phyloP scores from a whole-genome alignment of 306 rosid genomes.

The Rubus parviflorus region DNA sequence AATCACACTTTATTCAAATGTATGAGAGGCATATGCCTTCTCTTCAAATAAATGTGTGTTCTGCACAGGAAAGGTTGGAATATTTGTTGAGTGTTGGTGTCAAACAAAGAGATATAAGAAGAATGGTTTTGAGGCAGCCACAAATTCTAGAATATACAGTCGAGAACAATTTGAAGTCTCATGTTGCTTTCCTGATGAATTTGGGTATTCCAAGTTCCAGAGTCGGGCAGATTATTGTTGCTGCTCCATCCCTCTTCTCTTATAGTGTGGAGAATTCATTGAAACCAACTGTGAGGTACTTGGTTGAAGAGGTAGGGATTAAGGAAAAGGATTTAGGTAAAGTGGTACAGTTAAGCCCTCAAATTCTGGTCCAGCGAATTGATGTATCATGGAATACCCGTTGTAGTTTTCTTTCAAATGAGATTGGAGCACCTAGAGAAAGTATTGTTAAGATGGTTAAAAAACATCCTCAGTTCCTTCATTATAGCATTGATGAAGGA shows the following conservation, averaged over 20 bases:
- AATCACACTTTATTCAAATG: constrained; percentile 91
- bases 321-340: constrained; percentile 85
- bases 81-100: constrained; percentile 89
- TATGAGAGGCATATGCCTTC: constrained; percentile 90
- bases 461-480: constrained; percentile 95
- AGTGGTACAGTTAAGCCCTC: constrained; percentile 96
- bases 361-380: constrained; percentile 85
- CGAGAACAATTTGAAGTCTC: constrained; percentile 87
- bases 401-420: constrained; percentile 72
- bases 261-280: constrained; percentile 89
- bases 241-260: constrained; percentile 81
- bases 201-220: constrained; percentile 82
- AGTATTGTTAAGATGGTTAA: constrained; percentile 92
- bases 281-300: constrained; percentile 84
- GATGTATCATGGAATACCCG: constrained; percentile 84
- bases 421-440: constrained; percentile 89
- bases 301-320: constrained; percentile 94
- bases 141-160: constrained; percentile 79
- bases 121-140: constrained; percentile 89
- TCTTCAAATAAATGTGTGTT: constrained; percentile 75
- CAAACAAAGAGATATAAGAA: constrained; percentile 77
- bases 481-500: constrained; percentile 92
- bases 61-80: constrained; percentile 87
- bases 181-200: constrained; percentile 70
- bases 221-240: constrained; percentile 77